These are phyloP conservation scores for Hymenoscyphus infarciens DNA, from an alignment of 2,329 filamentous ascomycete species.

Conservation along the genomic window DNA sequence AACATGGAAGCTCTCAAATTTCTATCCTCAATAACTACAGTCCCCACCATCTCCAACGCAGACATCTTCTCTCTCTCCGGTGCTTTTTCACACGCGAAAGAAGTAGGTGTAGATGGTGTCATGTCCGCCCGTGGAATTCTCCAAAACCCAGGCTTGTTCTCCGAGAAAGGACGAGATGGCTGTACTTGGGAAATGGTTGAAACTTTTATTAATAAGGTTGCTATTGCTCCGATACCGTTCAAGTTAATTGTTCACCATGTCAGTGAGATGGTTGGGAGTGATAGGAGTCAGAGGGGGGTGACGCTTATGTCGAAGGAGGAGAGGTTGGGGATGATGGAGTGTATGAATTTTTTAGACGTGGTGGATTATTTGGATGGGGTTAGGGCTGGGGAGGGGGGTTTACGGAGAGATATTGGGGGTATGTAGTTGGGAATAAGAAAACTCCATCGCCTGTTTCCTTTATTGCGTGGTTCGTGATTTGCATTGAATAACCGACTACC, in stretches of 20 bases:
- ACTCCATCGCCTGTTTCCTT: too few relatives aligned
- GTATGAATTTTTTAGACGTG: constrained; percentile 53
- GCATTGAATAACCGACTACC: too few relatives aligned
- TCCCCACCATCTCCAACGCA: constrained; percentile 66
- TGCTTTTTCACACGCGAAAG: constrained; percentile 36
- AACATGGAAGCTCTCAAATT: constrained; percentile 55
- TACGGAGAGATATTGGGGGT: constrained; percentile 12
- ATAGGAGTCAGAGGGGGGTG: constrained; percentile 50
- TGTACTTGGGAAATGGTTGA: constrained; percentile 63
- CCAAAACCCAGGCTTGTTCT: constrained; percentile 64
- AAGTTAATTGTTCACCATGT: constrained; percentile 64
- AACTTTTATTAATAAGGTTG: constrained; percentile 56
- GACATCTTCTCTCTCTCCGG: constrained; percentile 57
- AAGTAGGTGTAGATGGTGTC: constrained; percentile 51
- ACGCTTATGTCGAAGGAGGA: constrained; percentile 51
- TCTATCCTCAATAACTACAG: constrained; percentile 43
- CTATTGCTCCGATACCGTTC: constrained; percentile 56
- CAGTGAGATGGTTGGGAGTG: constrained; percentile 61
- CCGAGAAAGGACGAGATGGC: constrained; percentile 31
- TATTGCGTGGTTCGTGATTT: too few relatives aligned
- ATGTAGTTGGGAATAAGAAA: too few relatives aligned
- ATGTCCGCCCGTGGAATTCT: constrained; percentile 69
- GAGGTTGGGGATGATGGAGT: constrained; percentile 46
- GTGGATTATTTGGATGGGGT: constrained; percentile 58
- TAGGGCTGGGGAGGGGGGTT: constrained; percentile 29